phyloP scores from a whole-genome alignment of 2,329 filamentous ascomycete genomes.

The Pestalotiopsis sp. region DNA sequence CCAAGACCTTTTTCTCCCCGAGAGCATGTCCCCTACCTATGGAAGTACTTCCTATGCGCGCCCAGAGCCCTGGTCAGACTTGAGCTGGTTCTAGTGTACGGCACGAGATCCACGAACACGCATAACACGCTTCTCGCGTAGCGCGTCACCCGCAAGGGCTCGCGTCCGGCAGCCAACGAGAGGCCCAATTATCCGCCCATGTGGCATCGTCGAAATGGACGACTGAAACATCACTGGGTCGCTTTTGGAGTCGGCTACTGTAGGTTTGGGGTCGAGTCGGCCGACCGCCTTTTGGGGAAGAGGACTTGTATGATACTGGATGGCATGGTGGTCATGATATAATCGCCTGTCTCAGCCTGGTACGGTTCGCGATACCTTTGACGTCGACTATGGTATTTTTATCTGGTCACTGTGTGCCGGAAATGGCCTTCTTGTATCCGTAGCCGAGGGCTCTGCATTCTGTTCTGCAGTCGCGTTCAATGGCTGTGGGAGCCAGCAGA shows the following conservation, averaged over 20 bases:
- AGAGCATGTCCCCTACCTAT: no score
- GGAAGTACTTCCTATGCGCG: no score
- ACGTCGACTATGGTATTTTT: no score
- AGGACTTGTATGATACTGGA: neutral
- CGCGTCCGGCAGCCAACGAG: neutral
- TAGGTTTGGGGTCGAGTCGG: neutral
- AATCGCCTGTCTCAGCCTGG: no score
- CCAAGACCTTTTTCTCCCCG: no score
- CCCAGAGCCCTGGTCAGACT: no score
- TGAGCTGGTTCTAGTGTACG: no score
- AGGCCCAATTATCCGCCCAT: neutral
- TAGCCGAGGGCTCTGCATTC: neutral
- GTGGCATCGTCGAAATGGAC: constrained; percentile 8
- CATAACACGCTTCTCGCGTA: neutral
- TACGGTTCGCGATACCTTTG: no score
- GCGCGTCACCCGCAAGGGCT: neutral
- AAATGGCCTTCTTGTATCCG: neutral
- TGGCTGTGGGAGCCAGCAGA: neutral
- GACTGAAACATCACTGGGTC: neutral
- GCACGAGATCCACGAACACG: no score
- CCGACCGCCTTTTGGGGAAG: neutral
- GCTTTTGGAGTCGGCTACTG: neutral
- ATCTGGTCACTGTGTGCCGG: no score
- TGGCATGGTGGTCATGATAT: neutral
- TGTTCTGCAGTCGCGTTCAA: neutral